phyloP scores from a whole-genome alignment of 108 stramenopile genomes.

The Nitzschia sp. region DNA sequence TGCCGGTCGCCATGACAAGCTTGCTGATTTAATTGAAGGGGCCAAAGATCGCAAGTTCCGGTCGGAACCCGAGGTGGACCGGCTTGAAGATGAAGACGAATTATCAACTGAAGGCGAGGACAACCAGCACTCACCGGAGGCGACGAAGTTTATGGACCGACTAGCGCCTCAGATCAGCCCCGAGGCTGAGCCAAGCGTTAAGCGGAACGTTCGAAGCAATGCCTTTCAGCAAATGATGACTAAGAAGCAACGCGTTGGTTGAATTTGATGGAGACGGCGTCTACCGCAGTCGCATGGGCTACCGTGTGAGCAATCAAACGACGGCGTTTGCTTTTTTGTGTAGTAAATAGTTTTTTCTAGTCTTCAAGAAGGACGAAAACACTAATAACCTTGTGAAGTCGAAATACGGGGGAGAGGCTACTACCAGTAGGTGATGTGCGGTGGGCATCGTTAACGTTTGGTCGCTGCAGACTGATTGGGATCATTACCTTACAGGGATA shows the following conservation, averaged over 20 bases:
- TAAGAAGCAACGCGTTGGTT: background rate
- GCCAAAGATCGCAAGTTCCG: conserved; percentile 54
- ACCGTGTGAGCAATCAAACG: no score
- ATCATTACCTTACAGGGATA: no score
- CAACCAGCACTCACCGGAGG: background rate
- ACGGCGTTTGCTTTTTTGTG: no score
- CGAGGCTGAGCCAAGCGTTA: background rate
- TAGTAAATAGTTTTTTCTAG: no score
- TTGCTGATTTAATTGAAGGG: conserved; percentile 65
- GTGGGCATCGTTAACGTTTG: no score
- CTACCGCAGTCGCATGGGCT: no score
- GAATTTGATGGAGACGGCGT: no score
- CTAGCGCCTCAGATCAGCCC: conserved; percentile 3
- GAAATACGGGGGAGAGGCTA: no score
- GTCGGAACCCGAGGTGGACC: conserved; percentile 33
- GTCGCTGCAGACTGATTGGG: no score
- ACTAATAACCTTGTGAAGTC: no score
- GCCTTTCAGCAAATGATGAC: background rate
- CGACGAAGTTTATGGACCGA: background rate
- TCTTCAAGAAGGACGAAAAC: no score
- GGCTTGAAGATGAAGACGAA: conserved; percentile 39
- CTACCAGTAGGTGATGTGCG: no score
- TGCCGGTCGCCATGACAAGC: conserved; percentile 63
- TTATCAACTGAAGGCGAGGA: background rate
- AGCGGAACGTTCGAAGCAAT: background rate